Base-by-base conservation (phyloP, 148 eudicot genomes). In the Rhododendron griersonianum region DNA sequence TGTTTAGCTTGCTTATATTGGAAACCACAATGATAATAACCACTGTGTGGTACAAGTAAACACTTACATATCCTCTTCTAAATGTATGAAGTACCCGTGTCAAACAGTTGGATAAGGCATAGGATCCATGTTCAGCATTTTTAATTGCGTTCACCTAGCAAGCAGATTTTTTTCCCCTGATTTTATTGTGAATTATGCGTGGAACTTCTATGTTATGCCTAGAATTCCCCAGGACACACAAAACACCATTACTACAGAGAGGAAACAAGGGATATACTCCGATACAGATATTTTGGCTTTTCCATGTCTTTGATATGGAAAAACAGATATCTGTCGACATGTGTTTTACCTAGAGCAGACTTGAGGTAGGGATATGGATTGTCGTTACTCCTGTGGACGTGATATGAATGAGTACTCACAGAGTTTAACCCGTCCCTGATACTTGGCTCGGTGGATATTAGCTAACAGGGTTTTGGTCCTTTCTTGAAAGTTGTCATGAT, bases 401-500 rank as follows among this genome's bases (percentile, higher is more conserved):
- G 74, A 71, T 57, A 44, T 81, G 11, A 25, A 82, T 63, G 61
- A 76, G 35, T 28, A 65, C 81, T 82, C 77, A 39, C 23, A 2
- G 44, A 85, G 61, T 61, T 63, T 67, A 53, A 75, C 73, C 47
- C 2, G 69, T 37, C 59, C 75, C 88, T 81, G 18, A 59, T 33
- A 41, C 71, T 80, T 30, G 44, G 18, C 53, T 23, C 51, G 3
- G 87, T 83, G 59, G 74, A 53, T 75, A 65, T 13, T 59, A 19
- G 65, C 85, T 65, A 3, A 63, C 61, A 53, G 78, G 77, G 81
- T 48, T 81, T 86, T 74, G 65, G 41, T 63, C 78, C 85, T 71
- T 80, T 83, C 78, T 84, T 90, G 61, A 85, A 59, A 57, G 86
- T 61, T 87, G 76, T 63, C 83, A 59, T 78, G 79, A 84, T 92